A percentile compares a stretch with the other conserved stretches of the same genome.
Evolutionary conservation across 495 filamentous ascomycete species (phyloP).

Genomic region (Penicilliopsis zonata): DNA sequence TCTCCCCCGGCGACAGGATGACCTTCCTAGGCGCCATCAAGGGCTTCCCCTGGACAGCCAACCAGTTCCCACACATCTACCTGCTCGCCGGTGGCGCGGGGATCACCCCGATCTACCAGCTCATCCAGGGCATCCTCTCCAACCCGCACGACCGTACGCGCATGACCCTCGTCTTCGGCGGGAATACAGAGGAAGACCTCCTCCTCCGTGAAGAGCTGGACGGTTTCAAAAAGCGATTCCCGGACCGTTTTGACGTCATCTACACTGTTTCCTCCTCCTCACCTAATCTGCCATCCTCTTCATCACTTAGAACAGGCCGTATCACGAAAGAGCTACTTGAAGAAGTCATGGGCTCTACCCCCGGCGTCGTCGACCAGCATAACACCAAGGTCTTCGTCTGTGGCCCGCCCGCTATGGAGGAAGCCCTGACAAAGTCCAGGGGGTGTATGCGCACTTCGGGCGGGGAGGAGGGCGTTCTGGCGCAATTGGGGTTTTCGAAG

Average conservation of each 20-base stretch:
- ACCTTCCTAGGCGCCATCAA: slow-evolving; percentile 38
- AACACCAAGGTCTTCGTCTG: slow-evolving; percentile 56
- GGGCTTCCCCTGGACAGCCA: slow-evolving; percentile 42
- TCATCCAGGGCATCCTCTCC: slow-evolving; percentile 45
- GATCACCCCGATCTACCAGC: slow-evolving; percentile 53
- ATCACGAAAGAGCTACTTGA: slow-evolving; percentile 44
- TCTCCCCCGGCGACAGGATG: slow-evolving; percentile 46
- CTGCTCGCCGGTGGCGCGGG: slow-evolving; percentile 53
- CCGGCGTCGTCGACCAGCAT: slow-evolving; percentile 21
- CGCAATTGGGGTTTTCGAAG: slow-evolving; percentile 38
- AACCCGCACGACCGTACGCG: slow-evolving; percentile 51
- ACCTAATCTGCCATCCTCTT: slow-evolving; percentile 9
- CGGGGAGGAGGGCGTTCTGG: slow-evolving; percentile 33
- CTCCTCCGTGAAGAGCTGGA: slow-evolving; percentile 44
- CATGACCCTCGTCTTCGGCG: slow-evolving; percentile 53
- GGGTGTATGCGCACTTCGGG: slow-evolving; percentile 25
- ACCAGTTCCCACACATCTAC: slow-evolving; percentile 40
- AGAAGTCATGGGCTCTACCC: slow-evolving; percentile 27
- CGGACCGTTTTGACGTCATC: slow-evolving; percentile 42
- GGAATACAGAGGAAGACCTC: slow-evolving; percentile 50
- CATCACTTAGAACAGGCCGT: slow-evolving; percentile 37
- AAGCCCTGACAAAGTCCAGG: slow-evolving; percentile 38
- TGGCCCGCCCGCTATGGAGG: slow-evolving; percentile 52
- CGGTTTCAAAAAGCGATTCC: slow-evolving; percentile 37
- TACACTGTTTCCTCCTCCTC: slow-evolving; percentile 42